Percentiles rank a stretch among this genome's conserved stretches.
phyloP scores from a whole-genome alignment of 805 yeast species.

The Schwanniomyces vanrijiae region DNA sequence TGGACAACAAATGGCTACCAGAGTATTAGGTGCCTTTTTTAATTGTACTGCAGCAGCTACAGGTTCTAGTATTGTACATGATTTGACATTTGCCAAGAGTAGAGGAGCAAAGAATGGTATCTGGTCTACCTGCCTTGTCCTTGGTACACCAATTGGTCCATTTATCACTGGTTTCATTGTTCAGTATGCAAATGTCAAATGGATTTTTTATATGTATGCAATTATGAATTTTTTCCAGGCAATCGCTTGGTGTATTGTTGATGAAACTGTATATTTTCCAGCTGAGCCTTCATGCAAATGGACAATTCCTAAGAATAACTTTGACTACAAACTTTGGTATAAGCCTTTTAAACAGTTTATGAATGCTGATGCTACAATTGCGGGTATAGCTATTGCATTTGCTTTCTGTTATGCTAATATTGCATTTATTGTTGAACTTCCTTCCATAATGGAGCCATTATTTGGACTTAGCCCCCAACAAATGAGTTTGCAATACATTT shows the following conservation, averaged over 20 bases:
- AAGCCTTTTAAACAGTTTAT: neutral
- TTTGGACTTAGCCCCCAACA: conserved; percentile 20
- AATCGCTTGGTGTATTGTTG: conserved; percentile 8
- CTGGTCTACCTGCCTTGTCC: conserved; percentile 13
- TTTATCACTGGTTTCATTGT: conserved; percentile 13
- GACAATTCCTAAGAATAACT: conserved; percentile 4
- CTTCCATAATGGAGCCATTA: conserved; percentile 15
- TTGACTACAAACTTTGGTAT: neutral
- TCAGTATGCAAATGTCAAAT: conserved; percentile 9
- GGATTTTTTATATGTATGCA: conserved; percentile 12
- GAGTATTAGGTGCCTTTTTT: conserved; percentile 10
- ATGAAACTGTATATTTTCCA: conserved; percentile 9
- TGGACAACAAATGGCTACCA: conserved; percentile 12
- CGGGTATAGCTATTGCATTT: conserved; percentile 16
- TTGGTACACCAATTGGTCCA: conserved; percentile 17
- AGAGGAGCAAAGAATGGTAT: conserved; percentile 15
- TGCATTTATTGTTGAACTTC: conserved; percentile 21
- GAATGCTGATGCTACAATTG: conserved; percentile 3
- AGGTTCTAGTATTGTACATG: conserved; percentile 13
- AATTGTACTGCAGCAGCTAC: conserved; percentile 13
- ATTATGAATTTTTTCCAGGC: conserved; percentile 13
- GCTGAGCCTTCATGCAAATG: conserved; percentile 5
- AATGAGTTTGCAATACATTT: conserved; percentile 20
- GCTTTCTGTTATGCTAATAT: conserved; percentile 22
- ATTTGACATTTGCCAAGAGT: conserved; percentile 12